Evolutionary conservation across 192 early-diverging fungal genomes (phyloP).

Genomic region (Backusella macrospora): DNA sequence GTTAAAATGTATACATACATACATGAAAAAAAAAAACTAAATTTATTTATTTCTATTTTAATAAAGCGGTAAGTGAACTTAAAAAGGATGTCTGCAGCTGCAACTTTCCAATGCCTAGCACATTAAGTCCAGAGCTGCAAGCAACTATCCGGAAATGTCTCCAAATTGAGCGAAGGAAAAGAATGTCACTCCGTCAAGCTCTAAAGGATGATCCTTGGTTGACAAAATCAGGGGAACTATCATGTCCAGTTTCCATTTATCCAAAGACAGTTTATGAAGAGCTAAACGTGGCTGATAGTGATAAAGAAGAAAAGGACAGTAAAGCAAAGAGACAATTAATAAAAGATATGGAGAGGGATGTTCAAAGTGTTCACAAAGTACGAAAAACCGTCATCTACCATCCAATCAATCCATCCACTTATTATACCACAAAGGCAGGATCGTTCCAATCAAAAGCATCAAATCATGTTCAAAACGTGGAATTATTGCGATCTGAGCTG

Average conservation of each 20-base stretch:
- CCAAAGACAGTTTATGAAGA: constrained; percentile 22
- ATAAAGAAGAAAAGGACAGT: constrained; percentile 14
- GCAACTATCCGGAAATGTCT: constrained; percentile 50
- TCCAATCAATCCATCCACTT: constrained; percentile 35
- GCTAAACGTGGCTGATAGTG: neutral
- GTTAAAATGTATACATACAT: neutral
- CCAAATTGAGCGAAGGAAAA: constrained; percentile 42
- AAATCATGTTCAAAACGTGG: constrained; percentile 19
- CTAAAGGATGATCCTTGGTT: constrained; percentile 55
- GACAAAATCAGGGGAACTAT: constrained; percentile 32
- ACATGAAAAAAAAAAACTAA: neutral
- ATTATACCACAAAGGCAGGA: constrained; percentile 29
- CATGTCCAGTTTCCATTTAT: constrained; percentile 11
- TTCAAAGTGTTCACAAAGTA: constrained; percentile 12
- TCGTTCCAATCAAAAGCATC: neutral
- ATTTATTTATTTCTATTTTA: neutral
- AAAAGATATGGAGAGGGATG: constrained; percentile 27
- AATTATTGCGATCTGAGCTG: constrained; percentile 19
- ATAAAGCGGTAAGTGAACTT: constrained; percentile 52
- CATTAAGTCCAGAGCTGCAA: constrained; percentile 45
- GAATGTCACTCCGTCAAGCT: constrained; percentile 39
- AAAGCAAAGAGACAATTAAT: constrained; percentile 21
- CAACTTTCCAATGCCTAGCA: constrained; percentile 42
- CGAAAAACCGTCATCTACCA: constrained; percentile 33
- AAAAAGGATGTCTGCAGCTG: constrained; percentile 49